Evolutionary conservation across 257 asterid genomes (phyloP).

Genomic region (Euphrasia confusa): DNA sequence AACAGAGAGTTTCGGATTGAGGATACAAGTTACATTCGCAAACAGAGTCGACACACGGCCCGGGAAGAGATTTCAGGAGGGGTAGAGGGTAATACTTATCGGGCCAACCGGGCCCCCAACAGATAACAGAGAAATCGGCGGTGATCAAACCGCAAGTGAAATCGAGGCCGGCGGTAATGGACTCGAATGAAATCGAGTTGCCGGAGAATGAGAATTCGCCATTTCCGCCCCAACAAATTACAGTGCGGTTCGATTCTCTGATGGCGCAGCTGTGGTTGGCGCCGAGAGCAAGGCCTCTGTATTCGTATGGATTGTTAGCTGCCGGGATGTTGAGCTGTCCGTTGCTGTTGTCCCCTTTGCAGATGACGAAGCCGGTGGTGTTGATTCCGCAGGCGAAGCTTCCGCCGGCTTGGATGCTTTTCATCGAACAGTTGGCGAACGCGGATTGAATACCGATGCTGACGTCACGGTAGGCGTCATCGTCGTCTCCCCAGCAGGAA

Average conservation of each 20-base stretch:
- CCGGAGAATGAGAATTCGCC: constrained; percentile 27
- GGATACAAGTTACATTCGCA: constrained; percentile 72
- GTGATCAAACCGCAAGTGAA: constrained; percentile 70
- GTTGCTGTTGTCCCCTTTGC: constrained; percentile 51
- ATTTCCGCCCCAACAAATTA: constrained; percentile 77
- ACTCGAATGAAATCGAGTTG: constrained; percentile 50
- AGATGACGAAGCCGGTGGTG: constrained; percentile 41
- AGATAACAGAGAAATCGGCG: constrained; percentile 53
- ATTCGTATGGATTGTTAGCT: constrained; percentile 35
- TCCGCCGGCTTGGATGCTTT: constrained; percentile 55
- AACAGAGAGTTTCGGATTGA: constrained; percentile 51
- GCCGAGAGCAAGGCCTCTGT: constrained; percentile 54
- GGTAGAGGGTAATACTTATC: constrained; percentile 40
- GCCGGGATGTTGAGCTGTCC: constrained; percentile 56
- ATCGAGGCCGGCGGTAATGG: constrained; percentile 59
- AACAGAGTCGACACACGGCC: constrained; percentile 46
- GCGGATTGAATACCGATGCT: constrained; percentile 34
- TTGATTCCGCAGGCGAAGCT: constrained; percentile 63
- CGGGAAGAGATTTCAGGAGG: constrained; percentile 57
- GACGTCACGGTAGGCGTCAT: too few species aligned
- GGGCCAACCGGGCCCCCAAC: constrained; percentile 89
- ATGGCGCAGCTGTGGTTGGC: constrained; percentile 60
- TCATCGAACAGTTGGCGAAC: constrained; percentile 44
- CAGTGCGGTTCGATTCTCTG: constrained; percentile 46
- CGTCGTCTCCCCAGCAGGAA: constrained; percentile 56